A percentile compares a stretch with the other conserved stretches of the same genome.
These are phyloP conservation scores for Thraustochytrium sp. DNA, from an alignment of 352 stramenopile species.

Conservation along the genomic window DNA sequence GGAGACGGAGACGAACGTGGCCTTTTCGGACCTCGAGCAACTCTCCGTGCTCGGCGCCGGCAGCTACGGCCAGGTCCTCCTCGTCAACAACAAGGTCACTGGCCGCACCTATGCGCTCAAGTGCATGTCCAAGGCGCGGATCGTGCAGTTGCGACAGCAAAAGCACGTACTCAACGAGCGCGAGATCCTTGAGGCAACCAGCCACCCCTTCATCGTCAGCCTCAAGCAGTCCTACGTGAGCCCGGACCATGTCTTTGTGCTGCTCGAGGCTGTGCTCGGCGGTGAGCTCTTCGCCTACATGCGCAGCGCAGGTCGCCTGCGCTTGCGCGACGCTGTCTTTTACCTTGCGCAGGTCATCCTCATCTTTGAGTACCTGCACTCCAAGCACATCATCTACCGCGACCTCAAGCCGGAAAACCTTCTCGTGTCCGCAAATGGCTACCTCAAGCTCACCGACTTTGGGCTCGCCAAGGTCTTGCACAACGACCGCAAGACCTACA, in stretches of 20 bases:
- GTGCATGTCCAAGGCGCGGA: conserved; percentile 81
- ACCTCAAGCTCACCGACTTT: conserved; percentile 52
- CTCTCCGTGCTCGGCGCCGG: conserved; percentile 70
- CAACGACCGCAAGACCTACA: conserved; percentile 70
- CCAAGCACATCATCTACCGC: conserved; percentile 63
- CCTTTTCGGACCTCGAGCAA: conserved; percentile 34
- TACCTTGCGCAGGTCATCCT: conserved; percentile 58
- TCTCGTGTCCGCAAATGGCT: conserved; percentile 33
- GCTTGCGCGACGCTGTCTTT: conserved; percentile 44
- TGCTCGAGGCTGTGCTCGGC: conserved; percentile 83
- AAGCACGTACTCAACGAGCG: conserved; percentile 90
- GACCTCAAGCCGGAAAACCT: conserved; percentile 78
- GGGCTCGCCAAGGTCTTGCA: conserved; percentile 52
- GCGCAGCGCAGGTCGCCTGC: conserved; percentile 10
- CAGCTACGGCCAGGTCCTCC: conserved; percentile 82
- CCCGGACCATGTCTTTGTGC: conserved; percentile 82
- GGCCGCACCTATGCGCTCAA: conserved; percentile 73
- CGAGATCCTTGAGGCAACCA: conserved; percentile 63
- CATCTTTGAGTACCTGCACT: conserved; percentile 78
- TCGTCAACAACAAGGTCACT: conserved; percentile 61
- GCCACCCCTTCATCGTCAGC: conserved; percentile 81
- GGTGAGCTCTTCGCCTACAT: conserved; percentile 85
- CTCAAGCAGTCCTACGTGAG: conserved; percentile 81
- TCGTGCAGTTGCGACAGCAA: conserved; percentile 82
- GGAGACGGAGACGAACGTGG: not conserved